Evolutionary conservation across 768 basidiomycete species (phyloP).

Genomic region (Pleurotus citrinopileatus): DNA sequence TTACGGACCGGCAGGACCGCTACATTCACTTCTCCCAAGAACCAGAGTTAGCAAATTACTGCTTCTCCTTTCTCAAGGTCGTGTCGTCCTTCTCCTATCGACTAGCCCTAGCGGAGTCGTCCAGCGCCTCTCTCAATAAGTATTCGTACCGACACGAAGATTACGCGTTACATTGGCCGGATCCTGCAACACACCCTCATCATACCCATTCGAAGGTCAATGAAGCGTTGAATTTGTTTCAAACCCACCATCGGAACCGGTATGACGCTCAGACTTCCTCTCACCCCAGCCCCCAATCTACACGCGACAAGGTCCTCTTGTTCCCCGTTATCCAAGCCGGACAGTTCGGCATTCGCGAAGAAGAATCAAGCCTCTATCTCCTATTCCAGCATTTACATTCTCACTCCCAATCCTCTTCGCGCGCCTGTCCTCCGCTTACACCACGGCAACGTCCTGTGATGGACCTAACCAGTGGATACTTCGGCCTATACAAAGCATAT

Average conservation of each 20-base stretch:
- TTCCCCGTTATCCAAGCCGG: constrained; percentile 90
- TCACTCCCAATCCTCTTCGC: constrained; percentile 8
- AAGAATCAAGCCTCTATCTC: constrained; percentile 59
- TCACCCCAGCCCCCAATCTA: constrained; percentile 17
- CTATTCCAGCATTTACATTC: constrained; percentile 52
- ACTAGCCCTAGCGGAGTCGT: constrained; percentile 29
- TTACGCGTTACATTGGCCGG: constrained; percentile 66
- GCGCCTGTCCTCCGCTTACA: constrained; percentile 23
- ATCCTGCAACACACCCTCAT: constrained; percentile 64
- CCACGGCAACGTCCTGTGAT: constrained; percentile 38
- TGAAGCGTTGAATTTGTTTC: constrained; percentile 56
- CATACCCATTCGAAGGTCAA: constrained; percentile 61
- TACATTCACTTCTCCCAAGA: constrained; percentile 75
- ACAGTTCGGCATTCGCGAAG: constrained; percentile 82
- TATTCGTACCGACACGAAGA: constrained; percentile 33
- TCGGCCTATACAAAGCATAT: constrained; percentile 81
- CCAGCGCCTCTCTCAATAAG: not conserved
- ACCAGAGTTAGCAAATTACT: constrained; percentile 72
- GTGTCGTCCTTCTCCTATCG: constrained; percentile 73
- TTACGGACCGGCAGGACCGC: constrained; percentile 92
- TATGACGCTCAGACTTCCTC: not conserved
- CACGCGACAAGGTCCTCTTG: constrained; percentile 43
- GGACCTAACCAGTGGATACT: constrained; percentile 95
- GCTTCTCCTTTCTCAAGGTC: constrained; percentile 70
- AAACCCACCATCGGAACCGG: constrained; percentile 34